phyloP scores from a whole-genome alignment of 768 basidiomycete species.

The Kwoniella pini region DNA sequence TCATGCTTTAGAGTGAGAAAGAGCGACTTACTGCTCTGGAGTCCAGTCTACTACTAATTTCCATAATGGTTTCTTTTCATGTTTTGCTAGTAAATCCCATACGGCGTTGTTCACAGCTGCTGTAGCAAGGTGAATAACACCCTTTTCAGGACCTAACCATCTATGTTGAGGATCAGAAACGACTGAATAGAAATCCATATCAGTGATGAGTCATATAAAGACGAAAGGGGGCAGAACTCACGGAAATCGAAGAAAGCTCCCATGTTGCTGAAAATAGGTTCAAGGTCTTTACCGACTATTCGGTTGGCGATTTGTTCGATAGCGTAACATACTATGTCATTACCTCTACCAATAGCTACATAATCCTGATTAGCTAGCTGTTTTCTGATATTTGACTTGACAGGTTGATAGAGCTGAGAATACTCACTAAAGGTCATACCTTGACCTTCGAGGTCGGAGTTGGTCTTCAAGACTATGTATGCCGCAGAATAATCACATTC shows the following conservation, averaged over 20 bases:
- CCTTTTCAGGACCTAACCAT: constrained; percentile 96
- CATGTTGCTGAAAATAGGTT: constrained; percentile 84
- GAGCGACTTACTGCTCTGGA: constrained; percentile 53
- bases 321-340: constrained; percentile 86
- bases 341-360: constrained; percentile 65
- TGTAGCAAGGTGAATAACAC: constrained; percentile 86
- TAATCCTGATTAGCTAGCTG: not conserved
- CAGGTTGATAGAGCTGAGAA: not conserved
- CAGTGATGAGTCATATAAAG: constrained; percentile 2
- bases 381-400: not conserved
- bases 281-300: constrained; percentile 78
- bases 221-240: constrained; percentile 21
- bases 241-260: constrained; percentile 81
- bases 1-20: not conserved
- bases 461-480: constrained; percentile 77
- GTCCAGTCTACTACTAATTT: constrained; percentile 90
- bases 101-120: constrained; percentile 88
- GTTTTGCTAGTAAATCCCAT: constrained; percentile 71
- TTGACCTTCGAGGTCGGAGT: constrained; percentile 72
- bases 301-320: constrained; percentile 76
- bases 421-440: constrained; percentile 54
- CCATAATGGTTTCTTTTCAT: constrained; percentile 83
- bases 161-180: constrained; percentile 85
- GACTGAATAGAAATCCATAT: constrained; percentile 53
- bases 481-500: constrained; percentile 96